Base-by-base conservation (phyloP, 2,329 filamentous ascomycete genomes). In the Curvularia sp. region DNA sequence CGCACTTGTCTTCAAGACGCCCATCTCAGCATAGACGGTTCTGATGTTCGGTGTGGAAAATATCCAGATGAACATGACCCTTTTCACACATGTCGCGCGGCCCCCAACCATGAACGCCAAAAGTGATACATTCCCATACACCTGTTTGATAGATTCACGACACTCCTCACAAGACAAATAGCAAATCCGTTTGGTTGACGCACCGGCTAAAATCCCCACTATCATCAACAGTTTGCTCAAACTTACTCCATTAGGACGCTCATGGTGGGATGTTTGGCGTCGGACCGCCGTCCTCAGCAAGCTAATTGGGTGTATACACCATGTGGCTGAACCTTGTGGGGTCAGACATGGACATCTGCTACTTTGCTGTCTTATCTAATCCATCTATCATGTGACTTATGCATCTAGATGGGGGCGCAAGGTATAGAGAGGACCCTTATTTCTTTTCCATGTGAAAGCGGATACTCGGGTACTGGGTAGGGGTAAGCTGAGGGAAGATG, bases 1-100 rank as follows among this genome's bases (percentile, higher is more conserved):
- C 41, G 65, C 66, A 28, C 47, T 74, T 28, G 65, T 73, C 7
- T 74, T 66, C 46, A 63, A 66, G 55, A 71, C 71, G 24, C 69
- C 70, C 7, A 35, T 71, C 46, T 52, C 58, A 15, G 33, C 55
- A 47, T 61, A 61, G 55, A 48, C 15, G 15, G 13, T 24, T 49
- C n/a, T 42, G 46, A 12, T 18, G n/a, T 33, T 9, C 13, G 20
- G 26, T 49, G 38, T 15, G 24, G 26, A 33, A 15, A 39, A 49
- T n/a, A 49, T 22, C 8, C 22, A 18, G 8, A 18, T 28, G 15
- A 33, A 41, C 24, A 15, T 20, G 1, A 39, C n/a, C 9, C 3
- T 44, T 31, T 5, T 22, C 15, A 26, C 10, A 6, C 33, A n/a
- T 38, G 13, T n/a, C n/a, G 13, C 33, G 2, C 7, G 2, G 33